Evolutionary conservation across 345 rosid genomes (phyloP), one percentile per base, ranked within the genome.

Genomic region (Lumnitzera littorea): DNA sequence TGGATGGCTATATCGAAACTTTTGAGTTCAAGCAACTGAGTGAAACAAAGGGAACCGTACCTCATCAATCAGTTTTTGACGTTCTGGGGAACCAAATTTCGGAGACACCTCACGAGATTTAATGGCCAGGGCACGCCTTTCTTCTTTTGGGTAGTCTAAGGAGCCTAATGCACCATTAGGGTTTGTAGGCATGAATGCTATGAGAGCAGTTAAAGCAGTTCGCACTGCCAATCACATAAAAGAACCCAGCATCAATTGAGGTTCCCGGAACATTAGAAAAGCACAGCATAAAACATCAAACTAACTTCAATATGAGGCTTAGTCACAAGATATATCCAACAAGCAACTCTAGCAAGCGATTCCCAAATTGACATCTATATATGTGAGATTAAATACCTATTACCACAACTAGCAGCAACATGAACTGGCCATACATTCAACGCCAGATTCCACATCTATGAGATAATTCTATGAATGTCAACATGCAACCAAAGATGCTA

Each of bases 101-200:
- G 98, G 99, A 24, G 91, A 82, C 53, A 84, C 71, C 65, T 86
- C 92, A 53, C 97, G 96, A 71, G 99, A 90, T 79, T 88, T 94
- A 57, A 83, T 61, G 25, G 97, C 96, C 56, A 94, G 83, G n/a
- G 71, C 60, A 57, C 60, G 91, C 62, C 92, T 79, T 73, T 94
- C 99, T 67, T 88, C 96, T 74, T 90, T 86, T 68, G 86, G 86
- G 68, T 86, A 88, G 79, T 94, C 99, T 50, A 90, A 80, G 2
- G 99, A 90, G 47, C 97, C 99, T 67, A 94, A 68, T 24, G 97
- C 99, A 71, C 97, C 97, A 65, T 80, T 88, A 61, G 99, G 96
- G 61, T 65, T 80, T 60, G 95, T 94, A 8, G 99, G 98, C 98
- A 92, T 92, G 76, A 92, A 92, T 2, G 98, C 98, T 72, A 92